Evolutionary conservation across 164 flowering plant genomes (phyloP).

Genomic region (Paratinospora sagittata): DNA sequence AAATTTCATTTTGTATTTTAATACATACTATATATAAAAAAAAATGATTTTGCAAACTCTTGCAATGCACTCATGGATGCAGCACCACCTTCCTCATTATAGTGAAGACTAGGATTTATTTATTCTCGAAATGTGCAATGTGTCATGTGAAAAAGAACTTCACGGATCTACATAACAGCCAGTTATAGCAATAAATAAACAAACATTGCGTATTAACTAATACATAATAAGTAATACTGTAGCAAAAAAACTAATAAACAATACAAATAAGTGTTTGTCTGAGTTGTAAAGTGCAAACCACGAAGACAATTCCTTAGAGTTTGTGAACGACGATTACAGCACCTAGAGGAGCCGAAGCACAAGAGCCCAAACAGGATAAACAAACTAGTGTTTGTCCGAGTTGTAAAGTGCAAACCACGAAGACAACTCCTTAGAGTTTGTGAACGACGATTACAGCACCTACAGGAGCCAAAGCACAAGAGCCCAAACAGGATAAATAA

Average conservation of each 20-base stretch:
- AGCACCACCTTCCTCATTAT: no score
- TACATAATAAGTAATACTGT: background rate
- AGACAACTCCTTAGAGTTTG: background rate
- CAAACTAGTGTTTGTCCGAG: background rate
- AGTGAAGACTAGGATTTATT: no score
- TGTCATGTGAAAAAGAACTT: no score
- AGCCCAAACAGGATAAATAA: slow-evolving; percentile 76
- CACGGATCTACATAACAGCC: no score
- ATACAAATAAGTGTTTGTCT: background rate
- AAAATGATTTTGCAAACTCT: no score
- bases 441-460: background rate
- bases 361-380: background rate
- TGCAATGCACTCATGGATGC: no score
- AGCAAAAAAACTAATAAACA: background rate
- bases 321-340: background rate
- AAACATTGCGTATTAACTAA: background rate
- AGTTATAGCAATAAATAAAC: no score
- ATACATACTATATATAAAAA: no score
- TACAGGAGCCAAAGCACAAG: slow-evolving; percentile 36
- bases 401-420: background rate
- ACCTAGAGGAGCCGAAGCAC: no score
- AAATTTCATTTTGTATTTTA: no score
- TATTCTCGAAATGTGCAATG: no score
- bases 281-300: background rate
- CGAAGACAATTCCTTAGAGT: background rate